phyloP scores from a whole-genome alignment of 805 yeast genomes.

The Candida golubevii region DNA sequence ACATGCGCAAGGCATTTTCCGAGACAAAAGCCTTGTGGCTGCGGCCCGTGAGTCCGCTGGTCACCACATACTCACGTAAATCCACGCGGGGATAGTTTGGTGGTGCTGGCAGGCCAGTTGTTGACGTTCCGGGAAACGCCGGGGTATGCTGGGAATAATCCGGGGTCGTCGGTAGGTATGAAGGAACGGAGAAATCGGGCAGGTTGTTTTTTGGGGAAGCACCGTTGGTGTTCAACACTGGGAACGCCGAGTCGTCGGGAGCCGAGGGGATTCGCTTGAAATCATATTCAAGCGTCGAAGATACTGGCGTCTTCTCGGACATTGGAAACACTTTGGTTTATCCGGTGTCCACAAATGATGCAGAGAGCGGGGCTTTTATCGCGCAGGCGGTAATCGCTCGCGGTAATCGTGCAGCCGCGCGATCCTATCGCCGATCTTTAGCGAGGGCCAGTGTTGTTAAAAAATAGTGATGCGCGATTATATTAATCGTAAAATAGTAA shows the following conservation, averaged over 20 bases:
- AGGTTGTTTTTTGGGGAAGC: background rate
- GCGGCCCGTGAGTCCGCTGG: constrained; percentile 5
- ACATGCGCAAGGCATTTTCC: constrained; percentile 7
- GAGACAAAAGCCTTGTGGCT: constrained; percentile 9
- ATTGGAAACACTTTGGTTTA: too few relatives aligned
- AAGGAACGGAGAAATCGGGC: background rate
- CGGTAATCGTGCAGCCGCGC: too few relatives aligned
- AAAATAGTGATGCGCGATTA: too few relatives aligned
- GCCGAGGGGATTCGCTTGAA: background rate
- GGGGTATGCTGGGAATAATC: background rate
- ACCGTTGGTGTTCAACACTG: background rate
- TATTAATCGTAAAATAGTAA: too few relatives aligned
- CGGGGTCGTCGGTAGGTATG: background rate
- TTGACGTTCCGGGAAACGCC: background rate
- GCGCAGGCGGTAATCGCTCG: too few relatives aligned
- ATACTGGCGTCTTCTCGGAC: too few relatives aligned
- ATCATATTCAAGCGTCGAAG: background rate
- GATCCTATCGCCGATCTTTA: too few relatives aligned
- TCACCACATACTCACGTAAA: constrained; percentile 4
- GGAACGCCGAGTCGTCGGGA: background rate
- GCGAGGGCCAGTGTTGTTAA: too few relatives aligned
- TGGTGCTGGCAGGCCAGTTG: background rate
- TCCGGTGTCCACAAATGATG: background rate
- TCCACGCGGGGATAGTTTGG: constrained; percentile 3
- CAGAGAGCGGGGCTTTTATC: background rate